Conservation (phyloP, 2,329 filamentous ascomycete species). For the Massarina eburnea region DNA sequence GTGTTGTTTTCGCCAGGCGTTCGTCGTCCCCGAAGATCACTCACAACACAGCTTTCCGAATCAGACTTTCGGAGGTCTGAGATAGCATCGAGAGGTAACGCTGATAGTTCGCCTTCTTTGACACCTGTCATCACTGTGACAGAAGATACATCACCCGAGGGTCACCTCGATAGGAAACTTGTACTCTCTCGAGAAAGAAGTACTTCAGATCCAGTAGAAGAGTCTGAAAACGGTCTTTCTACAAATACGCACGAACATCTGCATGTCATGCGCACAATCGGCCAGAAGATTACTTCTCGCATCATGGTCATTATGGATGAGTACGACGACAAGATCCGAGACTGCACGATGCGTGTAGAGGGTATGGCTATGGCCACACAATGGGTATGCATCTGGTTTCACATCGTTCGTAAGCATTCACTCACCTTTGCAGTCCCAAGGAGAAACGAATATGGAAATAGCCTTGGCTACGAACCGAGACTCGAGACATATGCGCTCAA, state of each 20-base stretch:
- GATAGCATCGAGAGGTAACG: too few relatives aligned
- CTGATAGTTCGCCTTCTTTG: too few relatives aligned
- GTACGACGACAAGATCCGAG: constrained; percentile 23
- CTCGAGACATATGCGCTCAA: constrained; percentile 21
- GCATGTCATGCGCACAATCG: constrained; percentile 1
- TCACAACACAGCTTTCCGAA: too few relatives aligned
- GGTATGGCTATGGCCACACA: constrained; percentile 29
- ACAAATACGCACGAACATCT: background rate
- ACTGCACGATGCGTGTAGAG: constrained; percentile 24
- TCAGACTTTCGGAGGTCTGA: too few relatives aligned
- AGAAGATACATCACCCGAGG: too few relatives aligned
- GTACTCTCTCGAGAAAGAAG: too few relatives aligned
- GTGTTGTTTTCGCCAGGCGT: too few relatives aligned
- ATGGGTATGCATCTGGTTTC: constrained; percentile 20
- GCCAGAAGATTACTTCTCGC: constrained; percentile 13
- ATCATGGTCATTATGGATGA: constrained; percentile 16
- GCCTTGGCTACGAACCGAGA: constrained; percentile 18
- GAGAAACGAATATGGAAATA: constrained; percentile 23
- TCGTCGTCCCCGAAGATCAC: too few relatives aligned
- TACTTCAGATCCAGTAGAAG: too few relatives aligned
- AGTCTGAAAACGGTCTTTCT: too few relatives aligned
- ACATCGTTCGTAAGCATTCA: background rate
- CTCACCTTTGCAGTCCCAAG: constrained; percentile 10
- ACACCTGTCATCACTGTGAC: too few relatives aligned
- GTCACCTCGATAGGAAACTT: too few relatives aligned